These are phyloP conservation scores for Ceratocystis colombiana DNA, from an alignment of 2,329 filamentous ascomycete species.

Conservation along the genomic window DNA sequence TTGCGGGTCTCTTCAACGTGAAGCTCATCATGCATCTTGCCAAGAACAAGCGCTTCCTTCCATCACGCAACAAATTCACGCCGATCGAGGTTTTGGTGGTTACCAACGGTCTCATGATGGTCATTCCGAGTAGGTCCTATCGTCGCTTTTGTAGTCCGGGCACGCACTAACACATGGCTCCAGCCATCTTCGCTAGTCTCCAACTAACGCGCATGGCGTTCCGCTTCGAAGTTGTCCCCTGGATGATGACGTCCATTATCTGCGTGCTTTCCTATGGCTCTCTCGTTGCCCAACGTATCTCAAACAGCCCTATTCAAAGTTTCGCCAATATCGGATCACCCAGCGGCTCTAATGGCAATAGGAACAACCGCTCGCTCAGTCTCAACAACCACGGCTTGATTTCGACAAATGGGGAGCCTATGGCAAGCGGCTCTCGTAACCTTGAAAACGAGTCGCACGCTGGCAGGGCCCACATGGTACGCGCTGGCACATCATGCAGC, in stretches of 20 bases:
- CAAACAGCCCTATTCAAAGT: not conserved
- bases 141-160: not conserved
- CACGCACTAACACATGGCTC: not conserved
- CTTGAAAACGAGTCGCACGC: no score
- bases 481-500: not conserved
- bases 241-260: slow-evolving; percentile 42
- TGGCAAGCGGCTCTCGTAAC: not conserved
- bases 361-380: not conserved
- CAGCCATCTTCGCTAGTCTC: slow-evolving; percentile 45
- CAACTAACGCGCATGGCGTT: slow-evolving; percentile 31
- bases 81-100: slow-evolving; percentile 48
- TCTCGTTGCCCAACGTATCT: slow-evolving; percentile 40
- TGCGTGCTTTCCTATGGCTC: slow-evolving; percentile 45
- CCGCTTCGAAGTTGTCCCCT: slow-evolving; percentile 42
- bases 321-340: not conserved
- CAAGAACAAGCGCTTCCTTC: slow-evolving; percentile 40
- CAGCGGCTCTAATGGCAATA: not conserved
- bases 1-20: slow-evolving; percentile 46
- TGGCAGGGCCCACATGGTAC: no score
- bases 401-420: not conserved
- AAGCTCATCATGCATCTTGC: slow-evolving; percentile 43
- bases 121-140: slow-evolving; percentile 41
- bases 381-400: not conserved
- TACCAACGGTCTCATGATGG: slow-evolving; percentile 47
- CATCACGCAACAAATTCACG: slow-evolving; percentile 36